Conservation (phyloP, 495 filamentous ascomycete species). For the Penicillium paxilli region DNA sequence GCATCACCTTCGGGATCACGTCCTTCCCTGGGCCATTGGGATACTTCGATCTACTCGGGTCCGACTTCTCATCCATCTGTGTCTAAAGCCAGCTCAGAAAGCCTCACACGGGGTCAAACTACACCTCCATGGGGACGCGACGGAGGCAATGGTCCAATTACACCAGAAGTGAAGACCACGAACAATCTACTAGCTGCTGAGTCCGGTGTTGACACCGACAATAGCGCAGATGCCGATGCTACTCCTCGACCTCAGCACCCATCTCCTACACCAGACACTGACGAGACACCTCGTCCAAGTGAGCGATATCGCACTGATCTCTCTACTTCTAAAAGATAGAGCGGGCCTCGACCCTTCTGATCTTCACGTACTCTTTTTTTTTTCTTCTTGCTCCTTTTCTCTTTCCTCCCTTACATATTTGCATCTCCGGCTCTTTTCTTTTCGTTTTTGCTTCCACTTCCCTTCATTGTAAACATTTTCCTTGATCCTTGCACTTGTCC, state of each 20-base stretch:
- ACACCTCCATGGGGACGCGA: conserved; percentile 34
- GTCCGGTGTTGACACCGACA: conserved; percentile 26
- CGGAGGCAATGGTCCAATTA: conserved; percentile 21
- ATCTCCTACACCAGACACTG: conserved; percentile 48
- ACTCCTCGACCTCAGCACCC: conserved; percentile 42
- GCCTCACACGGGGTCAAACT: conserved; percentile 26
- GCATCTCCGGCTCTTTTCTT: conserved; percentile 7
- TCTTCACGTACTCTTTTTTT: not conserved
- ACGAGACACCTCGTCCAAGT: conserved; percentile 69
- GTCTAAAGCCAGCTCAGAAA: conserved; percentile 1
- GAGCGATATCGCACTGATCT: conserved; percentile 64
- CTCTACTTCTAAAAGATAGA: conserved; percentile 13
- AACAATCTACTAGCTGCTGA: conserved; percentile 7
- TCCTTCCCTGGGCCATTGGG: conserved; percentile 22
- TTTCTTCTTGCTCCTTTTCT: not conserved
- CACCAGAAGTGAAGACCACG: conserved; percentile 27
- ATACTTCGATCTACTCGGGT: conserved; percentile 27
- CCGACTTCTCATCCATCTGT: conserved; percentile 6
- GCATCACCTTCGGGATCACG: conserved; percentile 15
- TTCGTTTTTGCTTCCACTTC: conserved; percentile 3
- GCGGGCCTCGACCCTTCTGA: not conserved
- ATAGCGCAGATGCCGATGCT: conserved; percentile 35
- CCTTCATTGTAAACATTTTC: conserved; percentile 23
- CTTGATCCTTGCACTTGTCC: conserved; percentile 14
- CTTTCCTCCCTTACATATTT: conserved; percentile 7